Conservation (phyloP, 345 rosid genomes). For the Syzygium jambos region DNA sequence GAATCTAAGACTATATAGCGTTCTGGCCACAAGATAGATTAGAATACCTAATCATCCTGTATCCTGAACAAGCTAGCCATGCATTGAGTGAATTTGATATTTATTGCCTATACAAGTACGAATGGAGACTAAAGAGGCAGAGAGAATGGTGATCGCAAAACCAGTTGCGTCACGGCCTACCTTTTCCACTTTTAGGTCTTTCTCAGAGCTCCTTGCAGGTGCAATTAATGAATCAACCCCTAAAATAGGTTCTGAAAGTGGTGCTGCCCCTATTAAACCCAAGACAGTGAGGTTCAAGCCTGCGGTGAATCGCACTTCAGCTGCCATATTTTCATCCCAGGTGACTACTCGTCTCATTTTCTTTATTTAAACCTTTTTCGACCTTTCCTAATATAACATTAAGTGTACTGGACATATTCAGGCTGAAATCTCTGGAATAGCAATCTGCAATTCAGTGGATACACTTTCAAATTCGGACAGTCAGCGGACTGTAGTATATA, state of each 20-base stretch:
- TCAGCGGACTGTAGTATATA: conserved; percentile 46
- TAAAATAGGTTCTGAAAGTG: conserved; percentile 22
- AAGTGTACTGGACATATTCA: conserved; percentile 4
- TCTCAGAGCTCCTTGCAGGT: conserved; percentile 64
- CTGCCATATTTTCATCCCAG: conserved; percentile 30
- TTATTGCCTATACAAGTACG: not conserved
- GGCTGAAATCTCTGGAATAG: conserved; percentile 30
- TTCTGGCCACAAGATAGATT: not conserved
- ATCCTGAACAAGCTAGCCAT: not conserved
- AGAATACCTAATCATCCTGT: not conserved
- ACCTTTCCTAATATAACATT: not conserved
- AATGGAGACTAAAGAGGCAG: conserved; percentile 70
- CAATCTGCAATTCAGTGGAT: conserved; percentile 20
- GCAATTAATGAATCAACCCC: conserved; percentile 39
- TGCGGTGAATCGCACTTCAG: conserved; percentile 18
- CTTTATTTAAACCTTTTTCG: not conserved
- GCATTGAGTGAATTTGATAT: not conserved
- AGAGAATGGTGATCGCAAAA: conserved; percentile 57
- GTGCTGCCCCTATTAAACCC: conserved; percentile 59
- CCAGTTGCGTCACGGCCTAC: conserved; percentile 92
- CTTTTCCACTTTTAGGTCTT: conserved; percentile 47
- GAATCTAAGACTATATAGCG: not conserved
- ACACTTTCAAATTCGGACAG: conserved; percentile 30
- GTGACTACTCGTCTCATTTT: conserved; percentile 12
- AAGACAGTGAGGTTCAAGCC: conserved; percentile 65